These are phyloP conservation scores for Kalmanozyma brasiliensis DNA, from an alignment of 1,284 basidiomycete species.

Conservation along the genomic window DNA sequence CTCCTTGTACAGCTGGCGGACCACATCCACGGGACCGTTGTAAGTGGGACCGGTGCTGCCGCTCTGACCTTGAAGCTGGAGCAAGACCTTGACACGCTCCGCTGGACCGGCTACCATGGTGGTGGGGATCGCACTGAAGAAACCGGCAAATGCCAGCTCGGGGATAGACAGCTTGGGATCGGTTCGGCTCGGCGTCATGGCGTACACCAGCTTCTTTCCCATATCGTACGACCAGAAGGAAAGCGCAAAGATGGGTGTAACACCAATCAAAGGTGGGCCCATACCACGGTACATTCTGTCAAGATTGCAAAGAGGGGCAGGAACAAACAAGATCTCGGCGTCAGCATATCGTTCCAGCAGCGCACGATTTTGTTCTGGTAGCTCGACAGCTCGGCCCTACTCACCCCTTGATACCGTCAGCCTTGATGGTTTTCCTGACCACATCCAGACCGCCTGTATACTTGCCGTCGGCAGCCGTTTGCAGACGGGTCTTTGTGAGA, in stretches of 20 bases:
- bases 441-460: constrained; percentile 95
- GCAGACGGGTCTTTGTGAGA: constrained; percentile 89
- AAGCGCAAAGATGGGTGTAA: constrained; percentile 97
- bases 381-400: constrained; percentile 4
- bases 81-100: constrained; percentile 94
- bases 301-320: neutral
- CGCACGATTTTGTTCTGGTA: no score
- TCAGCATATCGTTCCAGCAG: neutral
- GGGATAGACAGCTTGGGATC: constrained; percentile 76
- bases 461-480: constrained; percentile 88
- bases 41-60: constrained; percentile 76
- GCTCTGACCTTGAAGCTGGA: constrained; percentile 90
- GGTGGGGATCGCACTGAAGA: constrained; percentile 91
- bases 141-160: constrained; percentile 92
- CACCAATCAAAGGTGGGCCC: constrained; percentile 92
- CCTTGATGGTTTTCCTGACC: constrained; percentile 85
- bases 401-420: constrained; percentile 87
- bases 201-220: constrained; percentile 87
- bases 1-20: constrained; percentile 90
- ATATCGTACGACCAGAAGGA: constrained; percentile 99
- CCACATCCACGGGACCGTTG: constrained; percentile 90
- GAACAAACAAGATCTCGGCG: neutral
- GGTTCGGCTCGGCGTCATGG: constrained; percentile 74
- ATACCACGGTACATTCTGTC: constrained; percentile 92
- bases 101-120: constrained; percentile 93